A percentile compares a stretch with the other conserved stretches of the same genome.
phyloP scores from a whole-genome alignment of 805 yeast genomes.

The Wickerhamiella allomyrinae region DNA sequence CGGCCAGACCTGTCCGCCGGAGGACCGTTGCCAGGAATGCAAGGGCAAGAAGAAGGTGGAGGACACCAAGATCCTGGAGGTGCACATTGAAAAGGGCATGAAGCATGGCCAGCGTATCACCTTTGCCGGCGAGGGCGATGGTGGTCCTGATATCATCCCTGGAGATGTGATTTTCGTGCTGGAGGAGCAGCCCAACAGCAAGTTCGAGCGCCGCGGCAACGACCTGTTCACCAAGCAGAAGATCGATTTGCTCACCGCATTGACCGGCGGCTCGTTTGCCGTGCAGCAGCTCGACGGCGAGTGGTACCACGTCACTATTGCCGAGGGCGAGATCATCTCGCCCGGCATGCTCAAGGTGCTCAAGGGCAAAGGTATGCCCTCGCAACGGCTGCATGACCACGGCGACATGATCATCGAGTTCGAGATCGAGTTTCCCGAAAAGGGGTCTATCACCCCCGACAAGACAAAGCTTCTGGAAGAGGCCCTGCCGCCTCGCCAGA shows the following conservation, averaged over 20 bases:
- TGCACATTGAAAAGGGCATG: conserved; percentile 95
- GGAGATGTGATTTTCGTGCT: conserved; percentile 93
- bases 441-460: conserved; percentile 53
- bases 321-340: conserved; percentile 85
- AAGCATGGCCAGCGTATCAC: conserved; percentile 80
- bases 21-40: conserved; percentile 80
- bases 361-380: conserved; percentile 95
- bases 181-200: conserved; percentile 75
- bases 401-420: conserved; percentile 84
- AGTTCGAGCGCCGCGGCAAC: conserved; percentile 76
- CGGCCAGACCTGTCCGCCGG: conserved; percentile 76
- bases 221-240: conserved; percentile 76
- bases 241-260: conserved; percentile 82
- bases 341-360: conserved; percentile 74
- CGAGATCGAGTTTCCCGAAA: conserved; percentile 74
- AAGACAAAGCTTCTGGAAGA: conserved; percentile 57
- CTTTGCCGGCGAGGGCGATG: conserved; percentile 94
- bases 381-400: conserved; percentile 69
- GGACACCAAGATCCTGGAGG: conserved; percentile 89
- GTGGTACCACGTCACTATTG: conserved; percentile 63
- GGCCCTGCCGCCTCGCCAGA: conserved; percentile 65
- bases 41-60: conserved; percentile 72
- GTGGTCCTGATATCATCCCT: conserved; percentile 84
- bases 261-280: conserved; percentile 88
- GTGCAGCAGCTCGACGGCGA: conserved; percentile 87